phyloP scores from a whole-genome alignment of 139 green algal genomes.

The Chlorella sp. region DNA sequence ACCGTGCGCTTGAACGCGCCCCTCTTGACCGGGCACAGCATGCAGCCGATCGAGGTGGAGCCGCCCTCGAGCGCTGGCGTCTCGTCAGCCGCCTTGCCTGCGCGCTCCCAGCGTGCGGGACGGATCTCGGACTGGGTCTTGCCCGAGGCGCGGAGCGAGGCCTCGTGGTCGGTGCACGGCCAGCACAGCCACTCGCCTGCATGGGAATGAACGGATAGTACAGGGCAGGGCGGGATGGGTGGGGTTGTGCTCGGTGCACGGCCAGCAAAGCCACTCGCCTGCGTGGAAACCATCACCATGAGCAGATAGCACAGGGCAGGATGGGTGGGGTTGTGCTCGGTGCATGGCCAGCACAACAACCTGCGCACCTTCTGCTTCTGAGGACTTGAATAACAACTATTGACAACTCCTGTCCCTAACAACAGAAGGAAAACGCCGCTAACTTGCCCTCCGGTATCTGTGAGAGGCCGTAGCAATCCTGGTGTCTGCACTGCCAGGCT shows the following conservation, averaged over 20 bases:
- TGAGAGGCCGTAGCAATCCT: constrained; percentile 56
- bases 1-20: constrained; percentile 73
- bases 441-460: constrained; percentile 35
- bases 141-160: constrained; percentile 30
- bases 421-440: too few relatives aligned
- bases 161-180: constrained; percentile 75
- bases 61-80: constrained; percentile 55
- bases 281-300: too few relatives aligned
- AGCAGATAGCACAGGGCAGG: too few relatives aligned
- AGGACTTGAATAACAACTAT: too few relatives aligned
- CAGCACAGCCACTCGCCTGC: constrained; percentile 85
- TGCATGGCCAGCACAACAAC: constrained; percentile 91
- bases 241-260: constrained; percentile 71
- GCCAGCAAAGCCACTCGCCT: constrained; percentile 88
- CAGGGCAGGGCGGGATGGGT: constrained; percentile 15
- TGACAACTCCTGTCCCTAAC: too few relatives aligned
- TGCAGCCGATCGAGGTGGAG: constrained; percentile 46
- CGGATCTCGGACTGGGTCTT: constrained; percentile 54
- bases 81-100: too few relatives aligned
- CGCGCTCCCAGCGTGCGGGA: constrained; percentile 56
- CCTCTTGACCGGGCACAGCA: constrained; percentile 73
- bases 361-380: too few relatives aligned
- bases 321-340: constrained; percentile 55
- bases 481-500: too few relatives aligned
- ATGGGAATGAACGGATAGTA: too few relatives aligned